phyloP scores from a whole-genome alignment of 2,329 filamentous ascomycete species.

The Ophiostoma ulmi region DNA sequence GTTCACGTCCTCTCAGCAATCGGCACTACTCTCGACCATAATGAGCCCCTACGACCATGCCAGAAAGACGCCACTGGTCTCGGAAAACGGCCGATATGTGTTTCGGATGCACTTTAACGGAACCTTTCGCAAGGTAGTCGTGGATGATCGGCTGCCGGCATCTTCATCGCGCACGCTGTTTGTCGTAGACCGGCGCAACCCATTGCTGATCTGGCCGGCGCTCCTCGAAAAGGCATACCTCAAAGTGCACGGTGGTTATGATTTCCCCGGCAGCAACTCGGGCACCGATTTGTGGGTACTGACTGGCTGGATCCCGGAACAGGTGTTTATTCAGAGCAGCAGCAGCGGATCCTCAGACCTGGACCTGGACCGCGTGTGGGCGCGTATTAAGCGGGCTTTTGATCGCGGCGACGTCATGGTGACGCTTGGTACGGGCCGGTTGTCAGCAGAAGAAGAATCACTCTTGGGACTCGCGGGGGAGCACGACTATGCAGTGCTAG shows the following conservation, averaged over 20 bases:
- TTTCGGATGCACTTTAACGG: constrained; percentile 95
- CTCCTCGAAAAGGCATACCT: constrained; percentile 94
- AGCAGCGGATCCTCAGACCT: constrained; percentile 47
- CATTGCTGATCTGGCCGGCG: constrained; percentile 81
- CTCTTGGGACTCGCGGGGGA: constrained; percentile 78
- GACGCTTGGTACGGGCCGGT: constrained; percentile 81
- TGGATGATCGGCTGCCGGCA: constrained; percentile 81
- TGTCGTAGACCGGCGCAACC: constrained; percentile 80
- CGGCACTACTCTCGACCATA: constrained; percentile 63
- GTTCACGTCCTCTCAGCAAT: constrained; percentile 46
- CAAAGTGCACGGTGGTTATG: constrained; percentile 91
- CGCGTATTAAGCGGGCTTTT: constrained; percentile 68
- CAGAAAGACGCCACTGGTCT: constrained; percentile 51
- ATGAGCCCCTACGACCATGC: constrained; percentile 66
- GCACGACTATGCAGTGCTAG: constrained; percentile 89
- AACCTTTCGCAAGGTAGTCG: constrained; percentile 76
- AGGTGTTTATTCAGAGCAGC: constrained; percentile 77
- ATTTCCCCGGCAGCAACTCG: constrained; percentile 96
- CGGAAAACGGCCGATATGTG: constrained; percentile 81
- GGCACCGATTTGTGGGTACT: constrained; percentile 90
- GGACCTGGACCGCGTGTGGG: constrained; percentile 71
- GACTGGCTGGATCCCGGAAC: constrained; percentile 95
- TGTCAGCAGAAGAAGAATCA: constrained; percentile 71
- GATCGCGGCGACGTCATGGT: constrained; percentile 74
- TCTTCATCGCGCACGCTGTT: constrained; percentile 71